Base-by-base conservation (phyloP, 768 basidiomycete genomes). In the Strobilomyces dryophilus region DNA sequence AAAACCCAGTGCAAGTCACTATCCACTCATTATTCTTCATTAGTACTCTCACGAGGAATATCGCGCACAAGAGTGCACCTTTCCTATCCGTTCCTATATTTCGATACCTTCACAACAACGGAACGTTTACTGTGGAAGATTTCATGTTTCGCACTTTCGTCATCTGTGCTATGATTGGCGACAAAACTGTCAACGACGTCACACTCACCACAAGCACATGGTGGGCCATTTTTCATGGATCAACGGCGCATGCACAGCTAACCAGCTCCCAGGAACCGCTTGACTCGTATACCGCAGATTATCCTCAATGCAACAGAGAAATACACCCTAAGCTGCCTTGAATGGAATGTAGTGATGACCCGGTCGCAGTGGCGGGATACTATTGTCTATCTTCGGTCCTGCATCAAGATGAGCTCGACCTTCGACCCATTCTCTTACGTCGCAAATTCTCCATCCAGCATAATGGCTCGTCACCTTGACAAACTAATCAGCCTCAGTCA, bases 61-160 rank as follows among this genome's bases (percentile, higher is more conserved):
- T 51, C 9, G 46, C 47, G 14, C 51, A 57, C 17, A 47, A 55
- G 11, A 57, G 62, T 46, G 29, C 35, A 6, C 44, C 61, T 51
- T 72, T 74, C 50, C 51, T 66, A 31, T 63, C 65, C 5, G 26
- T 67, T 21, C 63, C 67, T 21, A 54, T 67, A 32, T 67, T 73
- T 27, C 63, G 62, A 47, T 65, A 62, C 53, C 57, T 74, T 26
- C 58, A 61, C 46, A 57, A 61, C 45, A 63, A 65, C 29, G 67
- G 72, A 18, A 50, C 61, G 8, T 55, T 54, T 26, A 44, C 60
- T 34, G 61, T 57, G 12, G 71, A 72, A 47, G 71, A 71, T 12
- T 70, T 72, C 40, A 61, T 74, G 70, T 58, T 72, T 49, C 68
- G 62, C 27, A 56, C 64, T 15, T 74, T 72, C 44, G 56, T 71